Percentiles rank a stretch among this genome's conserved stretches.
Evolutionary conservation across 306 rosid species (phyloP).

Genomic region (Dalbergia cultrata): DNA sequence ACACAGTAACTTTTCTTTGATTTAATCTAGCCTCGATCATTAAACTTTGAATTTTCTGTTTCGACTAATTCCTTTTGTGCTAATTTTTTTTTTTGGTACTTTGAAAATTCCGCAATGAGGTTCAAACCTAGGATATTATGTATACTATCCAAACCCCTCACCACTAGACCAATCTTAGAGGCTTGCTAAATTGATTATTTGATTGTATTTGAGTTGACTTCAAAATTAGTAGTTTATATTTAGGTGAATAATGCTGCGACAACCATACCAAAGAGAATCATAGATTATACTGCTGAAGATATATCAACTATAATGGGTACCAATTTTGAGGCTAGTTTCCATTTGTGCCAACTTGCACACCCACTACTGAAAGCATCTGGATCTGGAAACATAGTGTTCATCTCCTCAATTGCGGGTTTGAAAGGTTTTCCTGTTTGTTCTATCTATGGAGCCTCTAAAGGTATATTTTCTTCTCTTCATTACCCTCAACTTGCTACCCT

Average conservation of each 20-base stretch:
- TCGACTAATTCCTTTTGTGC: no score
- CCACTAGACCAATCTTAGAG: no score
- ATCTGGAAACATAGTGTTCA: slow-evolving; percentile 47
- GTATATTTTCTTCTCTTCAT: slow-evolving; percentile 23
- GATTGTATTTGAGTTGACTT: not conserved
- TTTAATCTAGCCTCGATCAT: no score
- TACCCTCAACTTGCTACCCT: no score
- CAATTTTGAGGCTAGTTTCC: slow-evolving; percentile 47
- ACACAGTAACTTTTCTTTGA: no score
- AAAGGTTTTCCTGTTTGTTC: slow-evolving; percentile 53
- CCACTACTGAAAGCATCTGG: slow-evolving; percentile 55
- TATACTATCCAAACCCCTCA: no score
- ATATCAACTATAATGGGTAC: slow-evolving; percentile 28
- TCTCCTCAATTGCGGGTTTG: slow-evolving; percentile 38
- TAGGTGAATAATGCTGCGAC: slow-evolving; percentile 60
- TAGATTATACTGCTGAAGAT: slow-evolving; percentile 41
- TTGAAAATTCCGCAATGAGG: no score
- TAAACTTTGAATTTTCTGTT: no score
- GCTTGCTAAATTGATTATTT: not conserved
- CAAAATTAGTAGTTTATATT: not conserved
- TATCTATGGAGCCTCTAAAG: slow-evolving; percentile 72
- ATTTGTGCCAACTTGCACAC: slow-evolving; percentile 54
- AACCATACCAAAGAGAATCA: not conserved
- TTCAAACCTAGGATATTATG: no score
- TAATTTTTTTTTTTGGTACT: no score